Evolutionary conservation across 2,329 filamentous ascomycete species (phyloP), one percentile per base, ranked within the genome.

Genomic region (Aspergillus sp.): DNA sequence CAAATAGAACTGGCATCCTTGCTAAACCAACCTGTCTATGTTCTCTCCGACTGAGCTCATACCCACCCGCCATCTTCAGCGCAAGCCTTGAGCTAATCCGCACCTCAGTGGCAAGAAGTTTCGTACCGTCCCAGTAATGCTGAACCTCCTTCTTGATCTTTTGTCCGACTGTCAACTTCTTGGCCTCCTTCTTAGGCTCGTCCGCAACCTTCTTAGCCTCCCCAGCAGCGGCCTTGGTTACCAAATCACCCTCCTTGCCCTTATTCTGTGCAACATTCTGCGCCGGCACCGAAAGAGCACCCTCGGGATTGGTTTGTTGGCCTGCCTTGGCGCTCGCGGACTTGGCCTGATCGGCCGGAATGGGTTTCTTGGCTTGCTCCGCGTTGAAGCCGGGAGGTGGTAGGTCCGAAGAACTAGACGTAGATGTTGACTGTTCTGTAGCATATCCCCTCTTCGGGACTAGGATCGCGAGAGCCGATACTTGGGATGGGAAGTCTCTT

Each of bases 81-180:
- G 93, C 95, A 64, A 99, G 80, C 62, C 89, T 89, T 61, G 90
- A 91, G 75, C 93, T 98, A 73, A 99, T 99, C 76, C 82, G 91
- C 72, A 98, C 87, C 78, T 99, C 95, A 2, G 91, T 90, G 21
- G 89, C 93, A 65, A 99, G 81, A 69, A 99, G 82, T 78, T 99
- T 99, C 27, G 92, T 98, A 59, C 95, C 95, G 77, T 99, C 95
- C 93, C 95, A 98, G 79, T 99, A 99, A 75, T 99, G 95, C 61
- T 88, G 86, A 14, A 82, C 83, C 77, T 99, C 95, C 75, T 96
- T 93, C 83, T 96, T 99, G 70, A 99, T 87, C 79, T 93, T 96
- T 74, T 98, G 90, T 76, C 86, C 89, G 1, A 98, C 50, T 0
- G 93, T 96, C 76, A 96, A 78, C 73, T 96, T 97, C 80, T 93